Conservation (phyloP, 345 rosid genomes). For the Euphorbia tirucalli region DNA sequence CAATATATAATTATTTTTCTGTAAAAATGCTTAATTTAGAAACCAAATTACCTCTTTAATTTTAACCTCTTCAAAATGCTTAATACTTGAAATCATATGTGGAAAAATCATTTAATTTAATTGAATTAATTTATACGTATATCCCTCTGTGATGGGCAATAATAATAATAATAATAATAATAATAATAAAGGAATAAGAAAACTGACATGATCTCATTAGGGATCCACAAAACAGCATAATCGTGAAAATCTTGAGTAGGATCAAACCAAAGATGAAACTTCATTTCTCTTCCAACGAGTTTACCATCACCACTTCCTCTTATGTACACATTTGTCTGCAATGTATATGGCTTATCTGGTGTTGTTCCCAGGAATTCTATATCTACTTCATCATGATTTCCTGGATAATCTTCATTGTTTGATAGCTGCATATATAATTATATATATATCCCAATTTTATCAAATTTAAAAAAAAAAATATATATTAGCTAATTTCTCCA, state of each 20-base stretch:
- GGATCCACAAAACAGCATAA: conserved; percentile 70
- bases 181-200: not conserved
- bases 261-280: conserved; percentile 85
- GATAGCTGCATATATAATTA: conserved; percentile 79
- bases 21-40: too few species aligned
- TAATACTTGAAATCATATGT: too few species aligned
- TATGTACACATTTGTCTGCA: conserved; percentile 86
- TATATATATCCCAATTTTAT: too few species aligned
- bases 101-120: too few species aligned
- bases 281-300: conserved; percentile 73
- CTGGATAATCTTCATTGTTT: conserved; percentile 73
- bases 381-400: conserved; percentile 86
- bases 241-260: conserved; percentile 78
- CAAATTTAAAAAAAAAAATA: too few species aligned
- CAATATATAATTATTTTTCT: too few species aligned
- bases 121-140: too few species aligned
- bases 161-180: too few species aligned
- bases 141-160: too few species aligned
- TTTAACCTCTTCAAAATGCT: too few species aligned
- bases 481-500: not conserved
- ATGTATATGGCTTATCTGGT: conserved; percentile 61
- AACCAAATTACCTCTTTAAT: too few species aligned
- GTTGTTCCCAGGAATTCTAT: conserved; percentile 89
- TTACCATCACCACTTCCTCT: conserved; percentile 89
- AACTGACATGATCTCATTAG: conserved; percentile 72